Conservation (phyloP, 305 asterid species). For the Fraxinus sp. region DNA sequence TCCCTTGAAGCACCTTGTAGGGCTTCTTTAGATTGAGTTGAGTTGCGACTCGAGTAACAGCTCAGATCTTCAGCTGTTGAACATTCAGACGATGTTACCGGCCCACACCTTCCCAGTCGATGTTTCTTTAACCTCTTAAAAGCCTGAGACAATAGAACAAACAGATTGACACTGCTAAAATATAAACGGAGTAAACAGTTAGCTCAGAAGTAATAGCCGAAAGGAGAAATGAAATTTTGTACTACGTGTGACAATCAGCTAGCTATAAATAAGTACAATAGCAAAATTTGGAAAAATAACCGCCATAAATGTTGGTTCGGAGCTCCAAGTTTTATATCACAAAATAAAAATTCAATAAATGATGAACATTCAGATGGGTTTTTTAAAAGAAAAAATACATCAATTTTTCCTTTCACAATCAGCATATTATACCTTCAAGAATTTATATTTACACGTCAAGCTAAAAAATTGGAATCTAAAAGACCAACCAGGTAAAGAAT, state of each 20-base stretch:
- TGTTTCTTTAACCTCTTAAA: conserved; percentile 69
- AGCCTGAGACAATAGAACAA: conserved; percentile 40
- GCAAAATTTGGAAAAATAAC: not conserved
- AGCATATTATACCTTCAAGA: not conserved
- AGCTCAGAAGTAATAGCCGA: not conserved
- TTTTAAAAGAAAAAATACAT: not conserved
- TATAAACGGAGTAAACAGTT: not conserved
- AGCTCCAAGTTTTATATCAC: not conserved
- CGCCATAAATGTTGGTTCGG: not conserved
- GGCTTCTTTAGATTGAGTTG: conserved; percentile 32
- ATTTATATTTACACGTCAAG: not conserved
- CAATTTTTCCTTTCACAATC: not conserved
- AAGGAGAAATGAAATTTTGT: not conserved
- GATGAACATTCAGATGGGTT: not conserved
- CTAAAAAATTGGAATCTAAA: not conserved
- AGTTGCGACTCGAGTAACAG: conserved; percentile 14
- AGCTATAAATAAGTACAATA: not conserved
- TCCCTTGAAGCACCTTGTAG: conserved; percentile 30
- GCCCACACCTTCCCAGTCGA: conserved; percentile 43
- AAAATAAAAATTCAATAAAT: not conserved
- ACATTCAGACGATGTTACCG: conserved; percentile 30
- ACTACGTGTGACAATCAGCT: not conserved
- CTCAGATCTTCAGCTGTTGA: conserved; percentile 32
- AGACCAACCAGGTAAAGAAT: not conserved
- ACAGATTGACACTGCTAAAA: conserved; percentile 1